Conservation (phyloP, 2,329 filamentous ascomycete species). For the Alternaria gaisen region DNA sequence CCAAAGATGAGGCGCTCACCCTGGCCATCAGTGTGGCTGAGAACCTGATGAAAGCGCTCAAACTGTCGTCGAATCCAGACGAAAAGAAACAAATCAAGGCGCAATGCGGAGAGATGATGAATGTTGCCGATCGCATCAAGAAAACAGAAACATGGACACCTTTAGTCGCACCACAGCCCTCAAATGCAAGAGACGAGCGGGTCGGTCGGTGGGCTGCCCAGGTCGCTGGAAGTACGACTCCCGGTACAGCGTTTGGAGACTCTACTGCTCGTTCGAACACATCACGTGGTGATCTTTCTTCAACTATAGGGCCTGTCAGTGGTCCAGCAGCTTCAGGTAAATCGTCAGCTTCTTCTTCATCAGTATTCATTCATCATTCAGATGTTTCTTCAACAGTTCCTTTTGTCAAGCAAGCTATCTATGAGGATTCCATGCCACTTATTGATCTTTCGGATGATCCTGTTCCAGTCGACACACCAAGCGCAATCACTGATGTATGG, state of each 20-base stretch:
- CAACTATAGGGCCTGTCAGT: constrained; percentile 12
- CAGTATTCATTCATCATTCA: not conserved
- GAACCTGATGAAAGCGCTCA: constrained; percentile 79
- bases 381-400: not conserved
- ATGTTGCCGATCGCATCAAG: constrained; percentile 80
- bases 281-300: constrained; percentile 17
- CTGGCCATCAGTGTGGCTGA: constrained; percentile 82
- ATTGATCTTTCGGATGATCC: constrained; percentile 15
- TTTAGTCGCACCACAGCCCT: constrained; percentile 10
- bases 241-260: constrained; percentile 3
- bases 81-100: constrained; percentile 73
- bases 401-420: not conserved
- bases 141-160: constrained; percentile 36
- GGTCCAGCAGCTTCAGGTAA: constrained; percentile 27
- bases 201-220: constrained; percentile 36
- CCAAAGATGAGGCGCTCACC: constrained; percentile 72
- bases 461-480: constrained; percentile 3
- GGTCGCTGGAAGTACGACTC: constrained; percentile 22
- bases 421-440: constrained; percentile 9
- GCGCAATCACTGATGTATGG: constrained; percentile 21
- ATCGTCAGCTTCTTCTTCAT: constrained; percentile 19
- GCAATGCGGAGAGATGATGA: constrained; percentile 75
- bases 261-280: constrained; percentile 14
- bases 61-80: constrained; percentile 64
- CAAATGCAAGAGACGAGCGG: constrained; percentile 19